These are phyloP conservation scores for Termitomyces sp. DNA, from an alignment of 768 basidiomycete species.

Conservation along the genomic window DNA sequence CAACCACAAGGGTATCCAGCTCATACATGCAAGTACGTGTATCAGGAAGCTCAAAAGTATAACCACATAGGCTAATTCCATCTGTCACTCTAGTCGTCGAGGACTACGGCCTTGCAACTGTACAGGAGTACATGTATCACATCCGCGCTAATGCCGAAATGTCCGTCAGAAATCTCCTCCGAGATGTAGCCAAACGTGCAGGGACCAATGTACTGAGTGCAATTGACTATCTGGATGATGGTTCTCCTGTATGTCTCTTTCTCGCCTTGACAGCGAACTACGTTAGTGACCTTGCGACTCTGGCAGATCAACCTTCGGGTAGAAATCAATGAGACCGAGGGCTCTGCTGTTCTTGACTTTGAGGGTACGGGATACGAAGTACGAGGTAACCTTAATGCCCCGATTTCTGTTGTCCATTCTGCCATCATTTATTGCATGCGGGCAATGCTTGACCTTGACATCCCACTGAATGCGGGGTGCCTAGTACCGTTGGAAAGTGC, in stretches of 20 bases:
- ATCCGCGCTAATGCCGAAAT: slow-evolving; percentile 87
- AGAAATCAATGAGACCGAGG: slow-evolving; percentile 69
- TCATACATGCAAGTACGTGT: slow-evolving; percentile 72
- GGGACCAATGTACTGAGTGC: slow-evolving; percentile 67
- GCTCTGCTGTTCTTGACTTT: slow-evolving; percentile 86
- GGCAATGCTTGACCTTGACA: slow-evolving; percentile 80
- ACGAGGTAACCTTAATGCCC: slow-evolving; percentile 81
- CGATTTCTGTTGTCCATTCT: slow-evolving; percentile 83
- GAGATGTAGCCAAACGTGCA: slow-evolving; percentile 66
- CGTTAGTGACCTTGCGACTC: background rate
- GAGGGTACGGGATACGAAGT: slow-evolving; percentile 81
- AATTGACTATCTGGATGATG: slow-evolving; percentile 85
- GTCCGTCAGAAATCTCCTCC: slow-evolving; percentile 81
- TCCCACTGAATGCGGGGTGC: slow-evolving; percentile 93
- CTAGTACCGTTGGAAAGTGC: slow-evolving; percentile 80
- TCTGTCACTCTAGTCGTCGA: slow-evolving; percentile 57
- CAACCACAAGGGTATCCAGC: slow-evolving; percentile 87
- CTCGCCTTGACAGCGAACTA: background rate
- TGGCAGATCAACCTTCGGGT: slow-evolving; percentile 70
- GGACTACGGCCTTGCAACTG: slow-evolving; percentile 82
- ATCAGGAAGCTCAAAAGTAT: background rate
- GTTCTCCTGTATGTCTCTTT: slow-evolving; percentile 61
- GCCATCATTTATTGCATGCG: slow-evolving; percentile 91
- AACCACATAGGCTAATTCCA: slow-evolving; percentile 6
- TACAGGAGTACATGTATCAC: slow-evolving; percentile 92